Conservation (phyloP, 345 rosid species). For the Toxicodendron radicans region DNA sequence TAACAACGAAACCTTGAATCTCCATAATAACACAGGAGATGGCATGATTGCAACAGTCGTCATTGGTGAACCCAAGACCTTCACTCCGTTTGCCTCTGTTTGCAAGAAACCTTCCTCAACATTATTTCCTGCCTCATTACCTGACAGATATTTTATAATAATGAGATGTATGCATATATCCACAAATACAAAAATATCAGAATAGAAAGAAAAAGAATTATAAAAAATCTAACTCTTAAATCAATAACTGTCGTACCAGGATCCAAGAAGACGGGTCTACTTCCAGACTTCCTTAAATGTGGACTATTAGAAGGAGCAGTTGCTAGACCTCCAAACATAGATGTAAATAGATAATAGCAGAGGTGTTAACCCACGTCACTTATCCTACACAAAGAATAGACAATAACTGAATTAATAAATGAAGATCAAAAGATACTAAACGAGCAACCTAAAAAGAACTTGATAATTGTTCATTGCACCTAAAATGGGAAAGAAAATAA, state of each 20-base stretch:
- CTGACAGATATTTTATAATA: constrained; percentile 30
- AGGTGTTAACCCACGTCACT: constrained; percentile 12
- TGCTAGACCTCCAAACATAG: constrained; percentile 76
- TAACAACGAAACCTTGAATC: constrained; percentile 66
- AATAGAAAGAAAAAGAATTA: not conserved
- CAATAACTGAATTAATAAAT: not conserved
- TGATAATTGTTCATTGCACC: not conserved
- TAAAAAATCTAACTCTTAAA: not conserved
- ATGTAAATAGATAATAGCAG: constrained; percentile 16
- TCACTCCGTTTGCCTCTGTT: constrained; percentile 47
- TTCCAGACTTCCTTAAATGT: constrained; percentile 85
- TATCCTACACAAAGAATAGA: constrained; percentile 10
- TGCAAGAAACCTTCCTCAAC: constrained; percentile 49
- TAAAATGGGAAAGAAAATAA: not conserved
- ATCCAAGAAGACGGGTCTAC: constrained; percentile 64
- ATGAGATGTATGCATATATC: constrained; percentile 10
- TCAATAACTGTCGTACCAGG: constrained; percentile 43
- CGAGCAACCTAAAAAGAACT: not conserved
- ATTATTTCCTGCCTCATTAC: constrained; percentile 51
- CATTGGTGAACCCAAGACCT: constrained; percentile 43
- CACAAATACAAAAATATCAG: not conserved
- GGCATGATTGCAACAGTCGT: constrained; percentile 56
- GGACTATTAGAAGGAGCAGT: constrained; percentile 58
- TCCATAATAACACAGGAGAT: constrained; percentile 68
- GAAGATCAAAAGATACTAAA: not conserved